Conservation (phyloP, 83 land plant species). For the Diphasiastrum complanatum region DNA sequence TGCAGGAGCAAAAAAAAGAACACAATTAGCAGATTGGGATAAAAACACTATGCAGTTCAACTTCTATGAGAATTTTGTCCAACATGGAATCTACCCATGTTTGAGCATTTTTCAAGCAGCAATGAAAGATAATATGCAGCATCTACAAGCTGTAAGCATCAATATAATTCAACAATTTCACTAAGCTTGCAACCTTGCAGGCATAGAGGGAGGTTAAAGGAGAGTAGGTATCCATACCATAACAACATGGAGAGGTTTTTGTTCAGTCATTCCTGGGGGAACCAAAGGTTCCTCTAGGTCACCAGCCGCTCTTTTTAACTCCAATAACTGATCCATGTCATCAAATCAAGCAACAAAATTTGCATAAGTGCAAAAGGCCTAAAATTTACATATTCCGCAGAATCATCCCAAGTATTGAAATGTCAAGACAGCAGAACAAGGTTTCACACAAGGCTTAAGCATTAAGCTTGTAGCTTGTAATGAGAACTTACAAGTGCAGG, state of each 20-base stretch:
- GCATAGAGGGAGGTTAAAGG: too few species aligned
- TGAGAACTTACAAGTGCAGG: conserved; percentile 62
- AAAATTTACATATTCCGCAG: conserved; percentile 1
- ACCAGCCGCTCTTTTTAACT: conserved; percentile 84
- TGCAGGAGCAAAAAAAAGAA: too few species aligned
- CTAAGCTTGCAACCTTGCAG: too few species aligned
- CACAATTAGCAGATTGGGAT: too few species aligned
- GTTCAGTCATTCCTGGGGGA: conserved; percentile 87
- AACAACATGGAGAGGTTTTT: conserved; percentile 93
- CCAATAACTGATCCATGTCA: conserved; percentile 55
- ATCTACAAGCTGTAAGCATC: too few species aligned
- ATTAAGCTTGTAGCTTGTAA: not conserved
- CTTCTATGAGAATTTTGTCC: too few species aligned
- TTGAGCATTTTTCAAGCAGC: too few species aligned
- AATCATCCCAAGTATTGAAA: not conserved
- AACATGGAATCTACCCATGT: too few species aligned
- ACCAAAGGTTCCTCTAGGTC: conserved; percentile 57
- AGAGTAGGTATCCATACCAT: conserved; percentile 58
- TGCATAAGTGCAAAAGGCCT: not conserved
- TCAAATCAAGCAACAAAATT: not conserved
- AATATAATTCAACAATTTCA: too few species aligned
- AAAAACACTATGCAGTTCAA: too few species aligned
- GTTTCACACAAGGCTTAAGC: too few species aligned
- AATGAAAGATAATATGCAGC: too few species aligned
- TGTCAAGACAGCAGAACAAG: not conserved